Evolutionary conservation across 2,329 filamentous ascomycete species (phyloP).

Genomic region (Trichoderma lentiforme): DNA sequence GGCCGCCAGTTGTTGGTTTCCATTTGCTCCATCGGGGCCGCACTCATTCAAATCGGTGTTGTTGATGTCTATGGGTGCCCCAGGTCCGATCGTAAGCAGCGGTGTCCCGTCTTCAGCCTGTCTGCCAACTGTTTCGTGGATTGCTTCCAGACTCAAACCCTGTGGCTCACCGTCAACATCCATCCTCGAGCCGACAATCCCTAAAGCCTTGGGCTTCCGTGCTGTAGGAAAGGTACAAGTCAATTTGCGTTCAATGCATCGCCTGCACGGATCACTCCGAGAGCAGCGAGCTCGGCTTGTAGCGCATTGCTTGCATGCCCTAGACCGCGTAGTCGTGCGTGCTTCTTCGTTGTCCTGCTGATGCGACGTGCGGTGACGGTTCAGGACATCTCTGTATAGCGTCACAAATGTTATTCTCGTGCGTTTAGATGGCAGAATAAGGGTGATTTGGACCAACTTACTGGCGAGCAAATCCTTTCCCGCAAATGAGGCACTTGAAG

Average conservation of each 20-base stretch:
- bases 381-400: background rate
- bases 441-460: background rate
- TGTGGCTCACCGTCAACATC: background rate
- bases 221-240: background rate
- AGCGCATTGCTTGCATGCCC: background rate
- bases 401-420: background rate
- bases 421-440: background rate
- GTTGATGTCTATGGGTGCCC: background rate
- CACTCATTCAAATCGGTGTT: background rate
- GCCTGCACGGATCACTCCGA: background rate
- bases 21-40: background rate
- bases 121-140: background rate
- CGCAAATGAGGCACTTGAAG: background rate
- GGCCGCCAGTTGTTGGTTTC: rapidly evolving
- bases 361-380: background rate
- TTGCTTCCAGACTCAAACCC: background rate
- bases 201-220: background rate
- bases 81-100: background rate
- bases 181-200: background rate
- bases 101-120: background rate
- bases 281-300: background rate
- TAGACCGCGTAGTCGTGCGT: background rate
- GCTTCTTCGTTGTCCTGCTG: background rate
- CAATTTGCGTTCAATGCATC: background rate
- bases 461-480: background rate